Evolutionary conservation across 148 eudicot genomes (phyloP), one percentile per base, ranked within the genome.

Genomic region (Suaeda aralocaspica): DNA sequence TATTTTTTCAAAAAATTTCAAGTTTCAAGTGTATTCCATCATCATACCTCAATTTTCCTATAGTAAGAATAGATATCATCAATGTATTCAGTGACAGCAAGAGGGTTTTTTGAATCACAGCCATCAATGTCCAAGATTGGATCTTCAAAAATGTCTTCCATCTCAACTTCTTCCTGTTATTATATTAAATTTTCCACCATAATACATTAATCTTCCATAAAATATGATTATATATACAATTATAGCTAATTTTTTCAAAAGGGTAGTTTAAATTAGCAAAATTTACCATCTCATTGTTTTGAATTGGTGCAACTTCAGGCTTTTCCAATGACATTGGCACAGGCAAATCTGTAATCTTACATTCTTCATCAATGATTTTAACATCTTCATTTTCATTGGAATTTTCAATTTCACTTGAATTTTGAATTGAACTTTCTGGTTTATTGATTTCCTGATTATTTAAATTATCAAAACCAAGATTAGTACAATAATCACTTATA

Each of bases 131-230:
- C 92, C 78, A 81, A 4, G 9, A 89, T 60, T 25, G 77, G 72
- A 30, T 87, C 97, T 64, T 89, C 92, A 50, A 80, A 83, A 24
- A 84, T 83, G 68, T 92, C 97, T 66, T 92, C 97, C 94, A 91
- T 88, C 73, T 88, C 97, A 33, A 88, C 84, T 64, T 91, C 90
- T 69, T 82, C 78, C 87, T 81, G 55, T 49, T n/a, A 28, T 56
- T 18, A 3, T 24, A 45, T 68, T 39, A 19, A 5, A 22, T 16
- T 19, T 51, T 51, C 16, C 49, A 65, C 9, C 39, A 63, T 9
- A n/a, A n/a, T n/a, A n/a, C n/a, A 71, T 3, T 39, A 63, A 19
- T 51, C 51, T 51, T 41, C 14, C 19, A 19, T 21, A 39, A 2
- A 52, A 69, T 62, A 34, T 29, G 36, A 2, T 58, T 12, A 21